Percentiles rank a stretch among this genome's conserved stretches.
phyloP scores from a whole-genome alignment of 768 basidiomycete genomes.

The Stropharia rugosoannulata region DNA sequence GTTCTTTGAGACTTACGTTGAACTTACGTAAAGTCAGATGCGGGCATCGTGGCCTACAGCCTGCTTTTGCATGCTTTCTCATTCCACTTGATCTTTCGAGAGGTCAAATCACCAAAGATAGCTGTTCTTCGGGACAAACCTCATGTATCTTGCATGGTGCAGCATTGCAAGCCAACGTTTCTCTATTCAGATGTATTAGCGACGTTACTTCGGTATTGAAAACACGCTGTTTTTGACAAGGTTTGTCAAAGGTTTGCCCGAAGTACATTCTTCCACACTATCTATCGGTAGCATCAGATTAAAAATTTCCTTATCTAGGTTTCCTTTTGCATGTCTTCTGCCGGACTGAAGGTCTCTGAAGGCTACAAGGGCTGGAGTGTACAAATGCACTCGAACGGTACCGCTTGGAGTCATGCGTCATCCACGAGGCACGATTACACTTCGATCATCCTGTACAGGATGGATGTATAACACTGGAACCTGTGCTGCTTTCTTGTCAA shows the following conservation, averaged over 20 bases:
- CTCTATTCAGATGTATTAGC: neutral
- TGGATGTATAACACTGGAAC: conserved; percentile 13
- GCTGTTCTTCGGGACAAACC: neutral
- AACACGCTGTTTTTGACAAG: conserved; percentile 1
- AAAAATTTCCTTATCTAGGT: neutral
- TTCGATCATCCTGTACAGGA: conserved; percentile 10
- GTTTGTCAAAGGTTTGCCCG: neutral
- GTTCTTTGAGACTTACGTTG: neutral
- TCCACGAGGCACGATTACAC: conserved; percentile 22
- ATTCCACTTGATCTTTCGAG: neutral
- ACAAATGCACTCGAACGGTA: no score
- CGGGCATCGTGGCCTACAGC: neutral
- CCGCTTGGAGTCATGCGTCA: conserved; percentile 18
- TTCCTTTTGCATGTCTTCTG: neutral
- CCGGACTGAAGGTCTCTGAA: neutral
- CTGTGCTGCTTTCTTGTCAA: neutral
- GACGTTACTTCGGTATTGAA: conserved; percentile 1
- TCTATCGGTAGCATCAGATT: neutral
- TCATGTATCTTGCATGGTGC: conserved; percentile 2
- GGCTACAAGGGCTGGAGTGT: neutral
- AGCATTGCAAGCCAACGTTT: conserved; percentile 2
- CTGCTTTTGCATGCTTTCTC: neutral
- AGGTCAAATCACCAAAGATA: neutral
- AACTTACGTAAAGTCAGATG: neutral
- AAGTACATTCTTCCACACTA: neutral